Evolutionary conservation across 805 yeast genomes (phyloP).

Genomic region (Scheffersomyces stipitis): DNA sequence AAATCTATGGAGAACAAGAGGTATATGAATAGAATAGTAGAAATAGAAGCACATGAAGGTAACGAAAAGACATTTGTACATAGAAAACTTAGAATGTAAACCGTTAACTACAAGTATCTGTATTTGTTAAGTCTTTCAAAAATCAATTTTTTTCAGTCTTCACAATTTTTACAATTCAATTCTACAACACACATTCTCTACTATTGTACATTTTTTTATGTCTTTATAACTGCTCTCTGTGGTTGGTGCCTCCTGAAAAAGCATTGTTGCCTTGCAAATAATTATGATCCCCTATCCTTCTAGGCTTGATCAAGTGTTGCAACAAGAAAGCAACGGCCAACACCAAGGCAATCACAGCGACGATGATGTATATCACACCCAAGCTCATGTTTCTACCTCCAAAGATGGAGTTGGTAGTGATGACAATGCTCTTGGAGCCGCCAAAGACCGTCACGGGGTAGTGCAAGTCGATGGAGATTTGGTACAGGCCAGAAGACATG

Average conservation of each 20-base stretch:
- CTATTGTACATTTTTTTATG: neutral
- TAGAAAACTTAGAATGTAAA: too few species aligned
- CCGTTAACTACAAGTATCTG: too few species aligned
- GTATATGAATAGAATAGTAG: too few species aligned
- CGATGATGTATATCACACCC: slow-evolving; percentile 82
- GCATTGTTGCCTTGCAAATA: slow-evolving; percentile 37
- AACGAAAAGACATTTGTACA: too few species aligned
- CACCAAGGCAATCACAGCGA: slow-evolving; percentile 72
- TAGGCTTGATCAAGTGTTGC: slow-evolving; percentile 82
- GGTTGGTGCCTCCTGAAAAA: slow-evolving; percentile 12
- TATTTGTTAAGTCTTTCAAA: too few species aligned
- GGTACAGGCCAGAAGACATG: slow-evolving; percentile 67
- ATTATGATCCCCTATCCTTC: slow-evolving; percentile 79
- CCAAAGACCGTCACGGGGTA: slow-evolving; percentile 83
- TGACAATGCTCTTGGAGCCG: slow-evolving; percentile 81
- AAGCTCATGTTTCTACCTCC: slow-evolving; percentile 87
- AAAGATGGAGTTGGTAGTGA: slow-evolving; percentile 77
- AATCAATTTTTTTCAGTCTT: too few species aligned
- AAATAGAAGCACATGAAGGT: too few species aligned
- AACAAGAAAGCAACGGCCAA: slow-evolving; percentile 75
- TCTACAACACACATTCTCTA: neutral
- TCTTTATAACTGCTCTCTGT: slow-evolving; percentile 20
- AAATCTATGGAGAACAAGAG: too few species aligned
- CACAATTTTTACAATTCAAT: neutral
- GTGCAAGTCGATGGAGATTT: slow-evolving; percentile 65